Base-by-base conservation (phyloP, 306 rosid genomes). In the Quercus ilex region DNA sequence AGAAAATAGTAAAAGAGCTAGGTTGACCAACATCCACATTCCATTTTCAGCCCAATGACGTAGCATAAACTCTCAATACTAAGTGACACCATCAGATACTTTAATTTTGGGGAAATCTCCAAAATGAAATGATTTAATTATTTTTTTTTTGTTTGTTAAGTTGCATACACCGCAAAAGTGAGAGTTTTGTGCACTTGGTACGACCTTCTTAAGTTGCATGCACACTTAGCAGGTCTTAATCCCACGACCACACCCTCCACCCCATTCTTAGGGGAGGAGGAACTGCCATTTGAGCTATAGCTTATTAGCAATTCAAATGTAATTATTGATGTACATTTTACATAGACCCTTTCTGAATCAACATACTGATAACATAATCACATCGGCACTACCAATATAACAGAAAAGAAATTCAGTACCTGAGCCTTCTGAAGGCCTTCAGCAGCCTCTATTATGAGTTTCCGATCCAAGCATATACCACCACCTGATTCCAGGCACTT, bases 391-490 rank as follows among this genome's bases (percentile, higher is more conserved):
- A 68, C 35, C 23, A 73, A 57, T 49, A 74, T 75, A 79, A 70
- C 69, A 79, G 62, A 77, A 76, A 82, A 79, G 35, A 72, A 82
- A 78, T 69, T 77, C 74, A 81, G 81, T 89, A 92, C 99, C 98
- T 95, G 91, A 87, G 91, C 86, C 81, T 82, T 95, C 58, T 84
- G 94, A 78, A 92, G 83, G 62, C 99, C 95, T 70, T 91, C 94
- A 77, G 92, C 88, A 74, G 99, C 97, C 88, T 95, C 97, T 70
- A 95, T 81, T 49, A 84, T 84, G 70, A 87, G 81, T 79, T 94
- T 90, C 76, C 97, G 91, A 78, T 92, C 99, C 92, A 95, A 91
- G 90, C 97, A 90, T 58, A 92, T 87, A 84, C 71, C 88, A 60
- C 76, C 84, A 67, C 79, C 83, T 3, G 90, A 85, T 79, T 90